Evolutionary conservation across 2,329 filamentous ascomycete genomes (phyloP).

Genomic region (Botrytis galanthina): DNA sequence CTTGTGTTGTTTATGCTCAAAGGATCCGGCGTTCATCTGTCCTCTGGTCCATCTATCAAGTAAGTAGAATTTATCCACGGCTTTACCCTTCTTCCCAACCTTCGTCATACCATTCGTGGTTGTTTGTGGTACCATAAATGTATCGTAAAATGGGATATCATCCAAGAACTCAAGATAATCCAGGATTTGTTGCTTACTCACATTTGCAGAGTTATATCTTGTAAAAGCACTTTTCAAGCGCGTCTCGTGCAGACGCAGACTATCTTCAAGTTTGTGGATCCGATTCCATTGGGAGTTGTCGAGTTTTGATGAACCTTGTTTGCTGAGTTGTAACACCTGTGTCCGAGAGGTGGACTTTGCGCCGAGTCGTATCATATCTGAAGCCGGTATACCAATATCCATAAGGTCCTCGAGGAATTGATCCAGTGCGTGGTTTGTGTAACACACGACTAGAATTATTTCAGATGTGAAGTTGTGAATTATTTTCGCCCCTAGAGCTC

Average conservation of each 20-base stretch:
- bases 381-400: constrained; percentile 52
- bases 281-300: constrained; percentile 41
- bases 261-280: constrained; percentile 44
- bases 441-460: constrained; percentile 62
- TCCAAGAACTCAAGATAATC: constrained; percentile 52
- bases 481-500: constrained; percentile 58
- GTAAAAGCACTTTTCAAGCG: constrained; percentile 29
- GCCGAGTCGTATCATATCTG: constrained; percentile 60
- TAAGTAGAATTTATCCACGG: constrained; percentile 49
- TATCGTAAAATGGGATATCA: constrained; percentile 52
- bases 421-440: constrained; percentile 66
- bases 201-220: constrained; percentile 25
- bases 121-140: constrained; percentile 51
- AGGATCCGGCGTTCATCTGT: constrained; percentile 43
- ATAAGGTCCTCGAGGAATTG: constrained; percentile 65
- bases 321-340: constrained; percentile 46
- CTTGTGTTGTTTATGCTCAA: constrained; percentile 39
- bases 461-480: constrained; percentile 50
- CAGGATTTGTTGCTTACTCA: constrained; percentile 37
- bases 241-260: constrained; percentile 38
- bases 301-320: constrained; percentile 41
- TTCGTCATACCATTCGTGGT: constrained; percentile 45
- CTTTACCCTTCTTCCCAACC: constrained; percentile 48
- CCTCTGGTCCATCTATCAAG: constrained; percentile 52
- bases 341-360: constrained; percentile 55